phyloP scores from a whole-genome alignment of 371 early-diverging fungal species.

The Mucor indicus region DNA sequence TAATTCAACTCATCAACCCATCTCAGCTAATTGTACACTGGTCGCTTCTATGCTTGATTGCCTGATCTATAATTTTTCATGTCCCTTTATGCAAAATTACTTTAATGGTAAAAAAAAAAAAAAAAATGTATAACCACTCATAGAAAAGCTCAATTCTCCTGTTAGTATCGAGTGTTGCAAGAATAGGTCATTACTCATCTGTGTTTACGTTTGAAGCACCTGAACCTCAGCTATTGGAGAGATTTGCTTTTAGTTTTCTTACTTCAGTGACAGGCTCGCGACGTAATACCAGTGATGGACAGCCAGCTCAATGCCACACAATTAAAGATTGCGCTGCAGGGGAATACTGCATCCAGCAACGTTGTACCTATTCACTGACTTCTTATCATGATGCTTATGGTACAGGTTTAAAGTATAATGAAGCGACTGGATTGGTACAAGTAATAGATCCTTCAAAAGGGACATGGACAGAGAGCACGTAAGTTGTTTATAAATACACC shows the following conservation, averaged over 20 bases:
- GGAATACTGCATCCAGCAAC: slow-evolving; percentile 51
- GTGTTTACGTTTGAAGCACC: slow-evolving; percentile 42
- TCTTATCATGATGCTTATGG: slow-evolving; percentile 74
- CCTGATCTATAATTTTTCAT: slow-evolving; percentile 64
- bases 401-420: slow-evolving; percentile 63
- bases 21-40: slow-evolving; percentile 48
- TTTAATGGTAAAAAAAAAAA: slow-evolving; percentile 48
- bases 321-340: slow-evolving; percentile 36
- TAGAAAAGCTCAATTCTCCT: background rate
- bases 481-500: slow-evolving; percentile 24
- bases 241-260: slow-evolving; percentile 49
- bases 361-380: slow-evolving; percentile 54
- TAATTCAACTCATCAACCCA: slow-evolving; percentile 17
- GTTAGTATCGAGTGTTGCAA: slow-evolving; percentile 28
- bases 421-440: slow-evolving; percentile 32
- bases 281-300: slow-evolving; percentile 9
- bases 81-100: slow-evolving; percentile 56
- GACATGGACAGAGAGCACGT: slow-evolving; percentile 74
- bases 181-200: slow-evolving; percentile 41
- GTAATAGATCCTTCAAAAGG: slow-evolving; percentile 63
- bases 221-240: slow-evolving; percentile 31
- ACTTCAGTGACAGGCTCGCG: slow-evolving; percentile 49
- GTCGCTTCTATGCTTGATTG: slow-evolving; percentile 63
- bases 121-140: background rate
- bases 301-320: slow-evolving; percentile 19